A percentile compares a stretch with the other conserved stretches of the same genome.
Conservation (phyloP, 257 asterid genomes). For the Fraxinus anomala region DNA sequence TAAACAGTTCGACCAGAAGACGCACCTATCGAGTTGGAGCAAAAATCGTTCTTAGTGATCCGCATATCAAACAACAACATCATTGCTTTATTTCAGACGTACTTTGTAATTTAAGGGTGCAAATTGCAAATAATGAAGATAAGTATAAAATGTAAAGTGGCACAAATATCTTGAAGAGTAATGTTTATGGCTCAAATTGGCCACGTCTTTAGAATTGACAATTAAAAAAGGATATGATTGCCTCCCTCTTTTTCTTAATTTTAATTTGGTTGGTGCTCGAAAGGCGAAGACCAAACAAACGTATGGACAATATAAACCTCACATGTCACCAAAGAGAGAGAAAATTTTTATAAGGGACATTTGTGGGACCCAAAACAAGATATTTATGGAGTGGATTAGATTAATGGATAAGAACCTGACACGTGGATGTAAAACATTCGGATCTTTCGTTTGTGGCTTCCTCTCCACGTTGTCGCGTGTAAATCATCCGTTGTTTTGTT, state of each 20-base stretch:
- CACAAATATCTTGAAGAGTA: slow-evolving; percentile 50
- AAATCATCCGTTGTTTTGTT: not conserved
- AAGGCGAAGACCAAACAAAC: not conserved
- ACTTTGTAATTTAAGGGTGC: not conserved
- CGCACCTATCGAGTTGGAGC: not conserved
- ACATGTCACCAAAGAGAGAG: slow-evolving; percentile 24
- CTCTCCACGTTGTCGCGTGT: slow-evolving; percentile 37
- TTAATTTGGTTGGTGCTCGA: slow-evolving; percentile 31
- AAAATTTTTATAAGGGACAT: not conserved
- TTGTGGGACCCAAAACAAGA: slow-evolving; percentile 49
- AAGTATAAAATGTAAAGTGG: slow-evolving; percentile 20
- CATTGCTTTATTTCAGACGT: not conserved
- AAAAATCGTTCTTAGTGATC: too few species aligned
- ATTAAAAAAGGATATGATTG: slow-evolving; percentile 35
- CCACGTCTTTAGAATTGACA: slow-evolving; percentile 42
- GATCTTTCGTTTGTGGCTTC: slow-evolving; percentile 55
- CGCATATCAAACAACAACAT: not conserved
- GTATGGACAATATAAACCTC: slow-evolving; percentile 31
- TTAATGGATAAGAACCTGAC: slow-evolving; percentile 49
- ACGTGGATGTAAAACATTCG: slow-evolving; percentile 46
- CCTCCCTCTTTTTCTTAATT: slow-evolving; percentile 14
- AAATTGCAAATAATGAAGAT: slow-evolving; percentile 9
- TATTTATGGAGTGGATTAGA: slow-evolving; percentile 34
- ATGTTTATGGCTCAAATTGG: slow-evolving; percentile 58
- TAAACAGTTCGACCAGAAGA: not conserved